Conservation (phyloP, 306 rosid species). For the Fragaria nilgerrensis region DNA sequence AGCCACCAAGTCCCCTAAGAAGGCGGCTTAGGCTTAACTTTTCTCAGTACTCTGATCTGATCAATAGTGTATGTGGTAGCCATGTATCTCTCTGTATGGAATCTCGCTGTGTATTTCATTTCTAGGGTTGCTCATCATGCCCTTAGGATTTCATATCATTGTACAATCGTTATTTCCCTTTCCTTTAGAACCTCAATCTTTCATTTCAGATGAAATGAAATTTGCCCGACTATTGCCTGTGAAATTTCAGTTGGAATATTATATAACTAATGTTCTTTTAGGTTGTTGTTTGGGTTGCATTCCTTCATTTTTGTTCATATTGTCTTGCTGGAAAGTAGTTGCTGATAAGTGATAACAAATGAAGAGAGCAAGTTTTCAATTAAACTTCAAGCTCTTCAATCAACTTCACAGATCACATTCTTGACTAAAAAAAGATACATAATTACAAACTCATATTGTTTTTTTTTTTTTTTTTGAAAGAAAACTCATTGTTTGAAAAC, state of each 20-base stretch:
- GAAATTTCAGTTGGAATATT: conserved; percentile 5
- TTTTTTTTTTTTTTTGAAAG: too few relatives aligned
- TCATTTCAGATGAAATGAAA: conserved; percentile 20
- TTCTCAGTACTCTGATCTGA: background rate
- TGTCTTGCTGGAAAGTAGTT: background rate
- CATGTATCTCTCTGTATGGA: conserved; percentile 14
- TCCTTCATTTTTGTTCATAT: background rate
- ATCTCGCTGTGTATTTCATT: conserved; percentile 4
- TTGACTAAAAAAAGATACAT: background rate
- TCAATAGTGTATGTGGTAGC: background rate
- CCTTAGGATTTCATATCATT: conserved; percentile 13
- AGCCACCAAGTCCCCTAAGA: conserved; percentile 35
- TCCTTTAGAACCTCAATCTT: background rate
- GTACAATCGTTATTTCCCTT: background rate
- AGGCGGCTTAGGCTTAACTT: conserved; percentile 18
- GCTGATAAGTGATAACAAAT: background rate
- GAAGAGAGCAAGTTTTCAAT: background rate
- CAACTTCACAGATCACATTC: background rate
- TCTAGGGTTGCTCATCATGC: conserved; percentile 13
- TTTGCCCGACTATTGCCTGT: background rate
- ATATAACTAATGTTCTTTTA: background rate
- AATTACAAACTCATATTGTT: background rate
- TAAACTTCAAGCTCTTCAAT: background rate
- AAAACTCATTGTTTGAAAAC: too few relatives aligned
- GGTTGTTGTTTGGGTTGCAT: background rate